These are phyloP conservation scores for Cinchona pubescens DNA, from an alignment of 257 asterid species.

Conservation along the genomic window DNA sequence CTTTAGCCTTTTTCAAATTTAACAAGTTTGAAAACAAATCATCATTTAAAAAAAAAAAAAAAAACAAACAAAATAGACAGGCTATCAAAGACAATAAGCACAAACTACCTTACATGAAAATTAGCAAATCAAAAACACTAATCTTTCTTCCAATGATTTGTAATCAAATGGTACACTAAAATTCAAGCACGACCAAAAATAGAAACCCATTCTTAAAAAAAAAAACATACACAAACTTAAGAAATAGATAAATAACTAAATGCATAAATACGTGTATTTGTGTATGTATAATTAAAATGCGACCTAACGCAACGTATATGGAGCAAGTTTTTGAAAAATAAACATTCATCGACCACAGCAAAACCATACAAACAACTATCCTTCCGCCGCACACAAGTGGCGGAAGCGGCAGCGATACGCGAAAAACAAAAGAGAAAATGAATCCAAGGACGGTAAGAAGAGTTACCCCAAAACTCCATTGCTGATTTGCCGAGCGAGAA, in stretches of 20 bases:
- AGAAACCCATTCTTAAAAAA: no score
- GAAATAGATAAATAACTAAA: no score
- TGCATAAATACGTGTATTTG: no score
- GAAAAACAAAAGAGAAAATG: background rate
- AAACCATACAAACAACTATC: background rate
- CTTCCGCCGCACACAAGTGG: background rate
- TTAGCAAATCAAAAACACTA: no score
- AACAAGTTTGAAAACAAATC: background rate
- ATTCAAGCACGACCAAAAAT: no score
- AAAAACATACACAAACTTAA: no score
- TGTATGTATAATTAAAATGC: no score
- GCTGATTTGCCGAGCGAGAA: background rate
- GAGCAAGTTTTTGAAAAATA: no score
- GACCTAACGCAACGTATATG: no score
- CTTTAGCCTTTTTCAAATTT: background rate
- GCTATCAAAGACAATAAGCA: background rate
- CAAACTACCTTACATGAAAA: background rate
- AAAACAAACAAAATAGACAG: background rate
- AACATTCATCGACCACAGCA: no score
- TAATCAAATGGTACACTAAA: no score
- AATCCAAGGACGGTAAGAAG: background rate
- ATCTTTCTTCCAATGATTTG: no score
- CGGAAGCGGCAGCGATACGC: background rate
- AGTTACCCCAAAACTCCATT: constrained; percentile 74
- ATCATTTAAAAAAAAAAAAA: background rate